Evolutionary conservation across 2,329 filamentous ascomycete species (phyloP).

Genomic region (Blastomyces parvus): DNA sequence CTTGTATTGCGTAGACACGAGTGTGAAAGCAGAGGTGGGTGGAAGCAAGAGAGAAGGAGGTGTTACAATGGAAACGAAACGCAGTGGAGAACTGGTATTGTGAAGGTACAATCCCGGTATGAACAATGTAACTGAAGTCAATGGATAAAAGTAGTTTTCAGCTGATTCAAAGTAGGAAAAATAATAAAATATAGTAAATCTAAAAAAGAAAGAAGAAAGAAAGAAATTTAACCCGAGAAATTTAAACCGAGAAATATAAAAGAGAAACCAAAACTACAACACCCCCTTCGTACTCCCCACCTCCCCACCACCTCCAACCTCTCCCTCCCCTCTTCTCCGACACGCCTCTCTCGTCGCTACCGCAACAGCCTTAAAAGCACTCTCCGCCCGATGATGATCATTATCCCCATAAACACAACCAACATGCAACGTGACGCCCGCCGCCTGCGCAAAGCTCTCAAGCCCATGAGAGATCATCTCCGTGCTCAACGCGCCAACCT

Average conservation of each 20-base stretch:
- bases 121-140: too few species aligned
- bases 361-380: slow-evolving; percentile 91
- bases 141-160: too few species aligned
- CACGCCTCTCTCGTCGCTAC: slow-evolving; percentile 74
- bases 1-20: too few species aligned
- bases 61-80: too few species aligned
- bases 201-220: background rate
- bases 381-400: slow-evolving; percentile 93
- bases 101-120: too few species aligned
- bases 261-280: slow-evolving; percentile 38
- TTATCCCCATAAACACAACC: slow-evolving; percentile 85
- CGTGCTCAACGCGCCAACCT: slow-evolving; percentile 82
- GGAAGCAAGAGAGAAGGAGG: too few species aligned
- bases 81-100: too few species aligned
- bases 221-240: background rate
- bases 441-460: slow-evolving; percentile 85
- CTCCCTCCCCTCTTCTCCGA: slow-evolving; percentile 59
- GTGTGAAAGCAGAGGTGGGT: too few species aligned
- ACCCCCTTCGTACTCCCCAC: slow-evolving; percentile 95
- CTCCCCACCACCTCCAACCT: slow-evolving; percentile 79
- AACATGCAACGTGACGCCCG: slow-evolving; percentile 87
- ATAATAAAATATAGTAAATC: background rate
- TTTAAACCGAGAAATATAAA: background rate
- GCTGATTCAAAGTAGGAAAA: too few species aligned
- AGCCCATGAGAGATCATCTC: slow-evolving; percentile 98